phyloP scores from a whole-genome alignment of 2,329 filamentous ascomycete species.

The Pseudogymnoascus sp. region DNA sequence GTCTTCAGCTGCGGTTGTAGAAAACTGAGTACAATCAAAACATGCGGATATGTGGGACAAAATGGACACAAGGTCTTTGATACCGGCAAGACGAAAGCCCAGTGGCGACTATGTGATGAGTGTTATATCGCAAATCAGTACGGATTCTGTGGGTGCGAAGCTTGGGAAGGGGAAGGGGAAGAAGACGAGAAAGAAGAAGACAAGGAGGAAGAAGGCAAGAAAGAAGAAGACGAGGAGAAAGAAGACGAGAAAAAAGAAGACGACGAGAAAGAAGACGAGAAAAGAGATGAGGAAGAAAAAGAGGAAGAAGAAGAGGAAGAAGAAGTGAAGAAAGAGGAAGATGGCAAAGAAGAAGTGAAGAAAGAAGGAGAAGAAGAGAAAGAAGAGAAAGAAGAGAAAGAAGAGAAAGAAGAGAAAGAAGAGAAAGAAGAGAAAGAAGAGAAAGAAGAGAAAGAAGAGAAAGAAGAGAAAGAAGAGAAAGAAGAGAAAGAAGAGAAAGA shows the following conservation, averaged over 20 bases:
- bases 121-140: background rate
- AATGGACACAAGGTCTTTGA: background rate
- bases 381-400: background rate
- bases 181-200: background rate
- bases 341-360: no score
- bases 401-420: background rate
- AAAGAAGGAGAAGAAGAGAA: no score
- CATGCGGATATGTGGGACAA: background rate
- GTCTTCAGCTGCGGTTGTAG: background rate
- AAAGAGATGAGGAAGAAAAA: no score
- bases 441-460: no score
- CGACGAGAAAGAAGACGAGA: no score
- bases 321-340: background rate
- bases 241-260: no score
- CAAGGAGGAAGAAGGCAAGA: no score
- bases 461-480: no score
- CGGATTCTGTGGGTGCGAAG: background rate
- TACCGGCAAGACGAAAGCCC: background rate
- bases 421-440: no score
- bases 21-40: background rate
- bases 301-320: background rate
- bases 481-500: background rate
- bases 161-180: background rate
- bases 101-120: background rate
- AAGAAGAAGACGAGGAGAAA: background rate